Evolutionary conservation across 306 rosid species (phyloP), one percentile per base, ranked within the genome.

Genomic region (Begonia fuchsioides): DNA sequence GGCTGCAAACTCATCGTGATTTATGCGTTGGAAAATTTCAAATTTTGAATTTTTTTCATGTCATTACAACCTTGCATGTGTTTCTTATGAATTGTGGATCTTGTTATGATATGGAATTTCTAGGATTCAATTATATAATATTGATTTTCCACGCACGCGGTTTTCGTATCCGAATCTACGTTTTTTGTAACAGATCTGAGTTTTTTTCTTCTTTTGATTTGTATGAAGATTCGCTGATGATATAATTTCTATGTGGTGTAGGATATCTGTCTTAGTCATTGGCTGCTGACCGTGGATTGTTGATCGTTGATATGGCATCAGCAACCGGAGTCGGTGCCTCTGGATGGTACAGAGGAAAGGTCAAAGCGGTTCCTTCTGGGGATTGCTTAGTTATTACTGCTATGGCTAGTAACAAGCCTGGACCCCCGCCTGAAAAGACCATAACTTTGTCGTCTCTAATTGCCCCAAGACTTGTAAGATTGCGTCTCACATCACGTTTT

Each of bases 271-370:
- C 49, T 49, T 39, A 48, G 55, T 9, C 18, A 20, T 20, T 20
- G 32, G 32, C 32, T 20, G 32, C 32, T 20, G 32, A 20, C 32
- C 32, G 32, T 20, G 32, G 32, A 20, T 20, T 16, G 18, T 46
- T 46, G 17, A 8, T 78, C 68, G 83, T 82, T 79, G 82, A 63
- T 64, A 85, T 90, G 98, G 94, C 95, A 53, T 68, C 97, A 49
- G 71, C 94, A 53, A 65, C 80, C 52, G 70, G 72, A 51, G 71
- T 68, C 52, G 82, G 58, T 53, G 58, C 74, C 43, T 53, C 92
- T 6, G 94, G 85, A 43, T 90, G 98, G 98, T 82, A 79, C 78
- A 81, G 59, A 69, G 96, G 87, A 56, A 82, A 72, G 55, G 98
- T 90, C 66, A 90, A 90, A 61, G 85, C 87, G 3, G 93, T 85